Evolutionary conservation across 2,329 filamentous ascomycete species (phyloP).

Genomic region (Talaromyces sp.): DNA sequence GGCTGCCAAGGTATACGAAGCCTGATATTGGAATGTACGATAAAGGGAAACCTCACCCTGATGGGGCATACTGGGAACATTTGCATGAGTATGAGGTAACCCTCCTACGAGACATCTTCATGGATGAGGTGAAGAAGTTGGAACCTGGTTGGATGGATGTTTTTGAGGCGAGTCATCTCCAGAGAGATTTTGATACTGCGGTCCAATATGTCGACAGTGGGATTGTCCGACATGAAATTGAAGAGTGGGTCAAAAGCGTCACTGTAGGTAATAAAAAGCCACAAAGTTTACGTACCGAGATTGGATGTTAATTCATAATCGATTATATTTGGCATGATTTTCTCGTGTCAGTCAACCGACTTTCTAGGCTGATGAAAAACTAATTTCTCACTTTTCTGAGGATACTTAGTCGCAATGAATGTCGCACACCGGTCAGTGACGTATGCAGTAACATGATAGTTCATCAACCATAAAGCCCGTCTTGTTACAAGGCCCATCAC

Average conservation of each 20-base stretch:
- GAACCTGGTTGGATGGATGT: constrained; percentile 7
- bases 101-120: constrained; percentile 12
- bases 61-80: constrained; percentile 13
- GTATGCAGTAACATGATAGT: too few species aligned
- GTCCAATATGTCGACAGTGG: neutral
- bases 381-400: too few species aligned
- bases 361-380: too few species aligned
- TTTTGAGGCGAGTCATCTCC: neutral
- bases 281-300: neutral
- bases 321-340: too few species aligned
- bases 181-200: neutral
- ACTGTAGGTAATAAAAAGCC: neutral
- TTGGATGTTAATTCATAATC: neutral
- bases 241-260: neutral
- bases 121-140: constrained; percentile 12
- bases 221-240: neutral
- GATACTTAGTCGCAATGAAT: too few species aligned
- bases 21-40: constrained; percentile 4
- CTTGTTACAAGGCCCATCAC: too few species aligned
- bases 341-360: too few species aligned
- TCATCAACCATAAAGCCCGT: too few species aligned
- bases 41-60: constrained; percentile 2
- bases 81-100: constrained; percentile 13
- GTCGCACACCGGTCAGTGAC: too few species aligned
- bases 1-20: neutral